Conservation (phyloP, 1,284 basidiomycete genomes). For the Moesziomyces sp. region DNA sequence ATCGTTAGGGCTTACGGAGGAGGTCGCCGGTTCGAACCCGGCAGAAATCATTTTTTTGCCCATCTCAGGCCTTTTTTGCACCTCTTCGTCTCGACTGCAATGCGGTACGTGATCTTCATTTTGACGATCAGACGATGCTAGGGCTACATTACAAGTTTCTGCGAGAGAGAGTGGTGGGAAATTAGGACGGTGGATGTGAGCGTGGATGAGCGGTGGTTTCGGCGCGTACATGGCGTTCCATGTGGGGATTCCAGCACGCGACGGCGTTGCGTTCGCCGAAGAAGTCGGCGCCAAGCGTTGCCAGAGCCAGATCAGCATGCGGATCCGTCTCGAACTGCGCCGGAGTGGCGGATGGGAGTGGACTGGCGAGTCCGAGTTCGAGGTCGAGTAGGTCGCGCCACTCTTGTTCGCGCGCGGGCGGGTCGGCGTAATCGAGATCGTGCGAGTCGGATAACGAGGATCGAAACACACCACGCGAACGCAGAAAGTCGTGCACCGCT, state of each 20-base stretch:
- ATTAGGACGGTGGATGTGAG: background rate
- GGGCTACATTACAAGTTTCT: too few relatives aligned
- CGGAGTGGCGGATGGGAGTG: background rate
- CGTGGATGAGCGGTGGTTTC: conserved; percentile 16
- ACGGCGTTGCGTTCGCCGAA: conserved; percentile 40
- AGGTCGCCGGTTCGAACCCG: conserved; percentile 57
- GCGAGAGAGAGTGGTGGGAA: too few relatives aligned
- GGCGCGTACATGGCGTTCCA: conserved; percentile 24
- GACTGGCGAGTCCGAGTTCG: conserved; percentile 32
- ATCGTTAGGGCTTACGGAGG: conserved; percentile 50
- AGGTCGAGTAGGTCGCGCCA: conserved; percentile 47
- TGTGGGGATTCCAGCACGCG: conserved; percentile 44
- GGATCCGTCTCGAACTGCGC: background rate
- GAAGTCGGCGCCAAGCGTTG: conserved; percentile 34
- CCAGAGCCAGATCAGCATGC: conserved; percentile 1
- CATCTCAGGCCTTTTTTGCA: too few relatives aligned
- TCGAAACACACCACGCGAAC: conserved; percentile 26
- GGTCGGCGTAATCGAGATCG: conserved; percentile 1
- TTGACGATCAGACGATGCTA: too few relatives aligned
- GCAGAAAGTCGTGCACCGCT: conserved; percentile 42
- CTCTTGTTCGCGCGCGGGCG: conserved; percentile 16
- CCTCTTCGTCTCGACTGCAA: too few relatives aligned
- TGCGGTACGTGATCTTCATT: too few relatives aligned
- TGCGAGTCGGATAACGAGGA: conserved; percentile 5
- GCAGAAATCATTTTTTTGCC: conserved; percentile 52